Evolutionary conservation across 176 grass and related monocot species (phyloP).

Genomic region (Cenchrus fungigraminus): DNA sequence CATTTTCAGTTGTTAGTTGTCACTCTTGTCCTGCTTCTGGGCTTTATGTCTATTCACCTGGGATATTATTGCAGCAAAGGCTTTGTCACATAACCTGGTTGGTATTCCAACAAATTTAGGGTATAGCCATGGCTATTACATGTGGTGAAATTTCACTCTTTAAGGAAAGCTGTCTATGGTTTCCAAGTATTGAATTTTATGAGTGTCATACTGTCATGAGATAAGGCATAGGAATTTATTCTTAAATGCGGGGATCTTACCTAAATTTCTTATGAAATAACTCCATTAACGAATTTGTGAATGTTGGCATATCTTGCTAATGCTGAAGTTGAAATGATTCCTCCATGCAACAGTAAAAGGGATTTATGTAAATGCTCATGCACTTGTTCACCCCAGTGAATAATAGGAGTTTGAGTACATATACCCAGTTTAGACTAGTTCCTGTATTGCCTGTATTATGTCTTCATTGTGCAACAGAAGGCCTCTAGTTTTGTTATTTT

Average conservation of each 20-base stretch:
- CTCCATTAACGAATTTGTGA: background rate
- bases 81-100: background rate
- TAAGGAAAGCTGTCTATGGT: background rate
- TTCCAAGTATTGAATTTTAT: background rate
- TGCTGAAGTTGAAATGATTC: background rate
- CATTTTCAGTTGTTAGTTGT: background rate
- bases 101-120: background rate
- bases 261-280: too few relatives aligned
- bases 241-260: background rate
- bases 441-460: background rate
- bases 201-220: background rate
- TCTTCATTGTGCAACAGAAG: background rate
- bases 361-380: too few relatives aligned
- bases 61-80: background rate
- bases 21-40: background rate
- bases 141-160: background rate
- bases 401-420: background rate
- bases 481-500: conserved; percentile 11
- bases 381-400: background rate
- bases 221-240: background rate
- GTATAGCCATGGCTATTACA: background rate
- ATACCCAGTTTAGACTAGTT: background rate
- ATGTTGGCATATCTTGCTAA: conserved; percentile 3
- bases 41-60: background rate
- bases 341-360: too few relatives aligned